Evolutionary conservation across 1,284 basidiomycete species (phyloP), one percentile per base, ranked within the genome.

Genomic region (Cryptococcus sp.): DNA sequence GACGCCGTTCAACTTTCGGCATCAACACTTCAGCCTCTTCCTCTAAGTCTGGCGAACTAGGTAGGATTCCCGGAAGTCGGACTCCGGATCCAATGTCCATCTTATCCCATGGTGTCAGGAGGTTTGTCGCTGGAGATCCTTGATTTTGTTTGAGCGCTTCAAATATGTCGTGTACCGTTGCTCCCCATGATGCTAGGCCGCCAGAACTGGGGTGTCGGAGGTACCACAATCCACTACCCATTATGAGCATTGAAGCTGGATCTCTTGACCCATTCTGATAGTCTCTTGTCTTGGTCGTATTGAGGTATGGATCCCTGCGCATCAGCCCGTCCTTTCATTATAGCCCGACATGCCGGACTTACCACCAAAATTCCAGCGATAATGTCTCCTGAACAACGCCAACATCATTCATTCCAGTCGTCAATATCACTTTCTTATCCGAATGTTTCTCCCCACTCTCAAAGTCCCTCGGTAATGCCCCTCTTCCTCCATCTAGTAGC

Each of bases 171-270:
- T 88, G 85, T 56, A 88, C 83, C 60, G 81, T 85, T 18, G 78
- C 78, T 61, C 86, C 86, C 87, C 88, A 93, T 2, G 83, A 79
- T 24, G 83, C 75, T 23, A 90, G 77, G 2, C 88, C 88, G 18
- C 87, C 87, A 1, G 86, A 86, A 16, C 76, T 64, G 1, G 82
- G 78, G 69, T 90, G 84, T 28, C 87, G 84, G 37, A 93, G 80
- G 68, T 88, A 90, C 90, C 90, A 92, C 34, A 93, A 77, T 0
- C 91, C 90, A 11, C 86, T 84, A 18, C 90, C 90, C 19, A 94
- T 70, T 9, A 91, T 85, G 24, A 91, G 79, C 39, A 94, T 74
- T 0, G 85, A 82, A 1, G 85, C 80, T 14, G 70, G 60, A 22
- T 55, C 28, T 7, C 51, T 36, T 16, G 55, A 55, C 9, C 61